A percentile compares a stretch with the other conserved stretches of the same genome.
These are phyloP conservation scores for Clarireedia hainanense DNA, from an alignment of 2,329 filamentous ascomycete genomes.

Conservation along the genomic window DNA sequence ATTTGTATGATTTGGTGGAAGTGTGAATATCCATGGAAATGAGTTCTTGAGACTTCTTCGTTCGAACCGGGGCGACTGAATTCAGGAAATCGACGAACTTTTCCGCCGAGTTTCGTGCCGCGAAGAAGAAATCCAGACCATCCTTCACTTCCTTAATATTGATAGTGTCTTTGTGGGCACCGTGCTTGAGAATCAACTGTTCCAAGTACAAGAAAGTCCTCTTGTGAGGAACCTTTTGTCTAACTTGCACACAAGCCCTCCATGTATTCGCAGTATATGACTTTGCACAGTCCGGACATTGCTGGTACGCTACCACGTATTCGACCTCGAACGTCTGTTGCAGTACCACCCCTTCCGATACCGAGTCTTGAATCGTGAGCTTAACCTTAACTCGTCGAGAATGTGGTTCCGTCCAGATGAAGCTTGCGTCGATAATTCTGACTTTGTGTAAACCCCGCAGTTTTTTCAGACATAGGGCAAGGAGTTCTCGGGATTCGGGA, in stretches of 20 bases:
- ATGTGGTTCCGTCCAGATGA: slow-evolving; percentile 98
- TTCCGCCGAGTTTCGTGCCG: slow-evolving; percentile 81
- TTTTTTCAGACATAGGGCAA: slow-evolving; percentile 86
- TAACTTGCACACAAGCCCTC: slow-evolving; percentile 87
- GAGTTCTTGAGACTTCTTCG: slow-evolving; percentile 83
- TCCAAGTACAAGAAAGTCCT: slow-evolving; percentile 76
- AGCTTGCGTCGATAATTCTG: slow-evolving; percentile 89
- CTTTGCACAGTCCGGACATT: slow-evolving; percentile 92
- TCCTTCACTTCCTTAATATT: slow-evolving; percentile 98
- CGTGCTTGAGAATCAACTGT: slow-evolving; percentile 92
- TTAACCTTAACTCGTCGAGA: slow-evolving; percentile 89
- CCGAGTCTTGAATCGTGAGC: slow-evolving; percentile 76
- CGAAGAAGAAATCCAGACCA: slow-evolving; percentile 93
- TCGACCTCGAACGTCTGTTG: slow-evolving; percentile 95
- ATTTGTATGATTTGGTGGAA: slow-evolving; percentile 87
- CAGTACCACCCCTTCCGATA: slow-evolving; percentile 57
- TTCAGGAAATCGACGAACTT: slow-evolving; percentile 86
- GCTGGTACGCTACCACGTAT: slow-evolving; percentile 83
- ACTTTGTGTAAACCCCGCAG: slow-evolving; percentile 81
- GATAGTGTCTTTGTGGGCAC: slow-evolving; percentile 84
- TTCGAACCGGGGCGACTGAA: slow-evolving; percentile 69
- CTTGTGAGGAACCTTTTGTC: slow-evolving; percentile 96
- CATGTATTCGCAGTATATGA: slow-evolving; percentile 95
- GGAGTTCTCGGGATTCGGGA: slow-evolving; percentile 83
- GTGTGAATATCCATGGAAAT: slow-evolving; percentile 94